Evolutionary conservation across 2,329 filamentous ascomycete genomes (phyloP).

Genomic region (Ceratocystis smalleyi): DNA sequence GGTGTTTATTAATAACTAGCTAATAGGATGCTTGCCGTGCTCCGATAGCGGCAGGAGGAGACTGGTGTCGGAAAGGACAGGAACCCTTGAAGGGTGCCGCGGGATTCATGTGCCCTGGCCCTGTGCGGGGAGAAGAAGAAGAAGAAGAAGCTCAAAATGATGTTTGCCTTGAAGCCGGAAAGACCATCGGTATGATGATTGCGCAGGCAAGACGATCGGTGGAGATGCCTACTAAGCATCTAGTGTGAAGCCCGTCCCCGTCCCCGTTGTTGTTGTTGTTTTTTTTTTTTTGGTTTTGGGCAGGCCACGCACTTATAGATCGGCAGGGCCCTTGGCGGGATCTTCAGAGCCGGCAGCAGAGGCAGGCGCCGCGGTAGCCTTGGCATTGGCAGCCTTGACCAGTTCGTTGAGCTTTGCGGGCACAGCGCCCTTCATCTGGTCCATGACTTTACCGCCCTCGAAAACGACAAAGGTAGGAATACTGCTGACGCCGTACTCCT

Average conservation of each 20-base stretch:
- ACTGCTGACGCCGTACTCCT: conserved; percentile 35
- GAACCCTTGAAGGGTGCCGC: not conserved
- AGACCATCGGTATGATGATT: too few relatives aligned
- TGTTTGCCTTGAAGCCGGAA: too few relatives aligned
- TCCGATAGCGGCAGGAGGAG: not conserved
- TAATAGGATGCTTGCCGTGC: not conserved
- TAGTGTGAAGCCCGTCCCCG: not conserved
- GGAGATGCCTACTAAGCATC: too few relatives aligned
- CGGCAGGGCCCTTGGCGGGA: not conserved
- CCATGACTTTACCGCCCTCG: conserved; percentile 31
- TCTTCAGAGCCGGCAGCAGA: not conserved
- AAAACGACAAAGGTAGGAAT: conserved; percentile 49
- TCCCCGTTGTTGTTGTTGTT: not conserved
- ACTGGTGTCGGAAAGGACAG: not conserved
- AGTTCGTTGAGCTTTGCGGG: conserved; percentile 16
- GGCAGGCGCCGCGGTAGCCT: conserved; percentile 19
- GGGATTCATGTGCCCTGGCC: too few relatives aligned
- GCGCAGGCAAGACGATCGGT: too few relatives aligned
- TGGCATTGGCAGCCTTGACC: conserved; percentile 17
- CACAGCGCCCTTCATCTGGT: conserved; percentile 18
- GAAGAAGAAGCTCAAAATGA: too few relatives aligned
- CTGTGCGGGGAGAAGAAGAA: too few relatives aligned
- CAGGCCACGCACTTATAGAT: not conserved
- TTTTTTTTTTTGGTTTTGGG: too few relatives aligned
- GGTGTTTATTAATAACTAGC: not conserved